Evolutionary conservation across 371 early-diverging fungal species (phyloP).

Genomic region (Actinomortierella ambigua): DNA sequence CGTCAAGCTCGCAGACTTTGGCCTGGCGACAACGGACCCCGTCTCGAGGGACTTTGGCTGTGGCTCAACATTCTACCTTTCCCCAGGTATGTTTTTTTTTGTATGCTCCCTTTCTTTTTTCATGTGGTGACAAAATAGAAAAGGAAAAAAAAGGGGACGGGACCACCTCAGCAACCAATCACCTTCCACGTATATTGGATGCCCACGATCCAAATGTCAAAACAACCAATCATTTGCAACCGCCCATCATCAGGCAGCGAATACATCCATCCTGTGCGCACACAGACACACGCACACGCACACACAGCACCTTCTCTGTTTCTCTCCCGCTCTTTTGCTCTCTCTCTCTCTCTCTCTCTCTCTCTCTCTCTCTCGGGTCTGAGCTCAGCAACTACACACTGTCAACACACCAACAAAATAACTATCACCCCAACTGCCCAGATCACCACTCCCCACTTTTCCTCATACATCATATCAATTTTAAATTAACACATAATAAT

Average conservation of each 20-base stretch:
- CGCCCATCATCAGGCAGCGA: too few species aligned
- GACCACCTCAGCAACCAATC: neutral
- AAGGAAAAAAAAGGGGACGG: neutral
- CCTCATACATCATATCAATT: too few species aligned
- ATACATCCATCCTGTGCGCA: too few species aligned
- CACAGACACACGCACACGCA: too few species aligned
- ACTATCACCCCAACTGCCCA: too few species aligned
- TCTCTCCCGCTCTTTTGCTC: neutral
- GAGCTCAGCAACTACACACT: neutral
- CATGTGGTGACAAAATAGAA: neutral
- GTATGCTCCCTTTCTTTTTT: neutral
- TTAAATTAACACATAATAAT: too few species aligned
- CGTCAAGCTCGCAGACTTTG: constrained; percentile 93
- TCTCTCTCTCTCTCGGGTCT: neutral
- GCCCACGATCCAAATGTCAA: too few species aligned
- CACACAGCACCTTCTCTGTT: too few species aligned
- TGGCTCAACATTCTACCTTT: constrained; percentile 92
- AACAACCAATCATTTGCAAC: too few species aligned
- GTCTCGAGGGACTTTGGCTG: constrained; percentile 85
- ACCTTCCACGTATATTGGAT: too few species aligned
- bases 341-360: neutral
- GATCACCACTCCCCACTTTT: too few species aligned
- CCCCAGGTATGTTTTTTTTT: constrained; percentile 65
- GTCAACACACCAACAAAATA: too few species aligned
- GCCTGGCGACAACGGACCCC: constrained; percentile 81